Evolutionary conservation across 129 eudicot genomes (phyloP), one percentile per base, ranked within the genome.

Genomic region (Solidago caesia): DNA sequence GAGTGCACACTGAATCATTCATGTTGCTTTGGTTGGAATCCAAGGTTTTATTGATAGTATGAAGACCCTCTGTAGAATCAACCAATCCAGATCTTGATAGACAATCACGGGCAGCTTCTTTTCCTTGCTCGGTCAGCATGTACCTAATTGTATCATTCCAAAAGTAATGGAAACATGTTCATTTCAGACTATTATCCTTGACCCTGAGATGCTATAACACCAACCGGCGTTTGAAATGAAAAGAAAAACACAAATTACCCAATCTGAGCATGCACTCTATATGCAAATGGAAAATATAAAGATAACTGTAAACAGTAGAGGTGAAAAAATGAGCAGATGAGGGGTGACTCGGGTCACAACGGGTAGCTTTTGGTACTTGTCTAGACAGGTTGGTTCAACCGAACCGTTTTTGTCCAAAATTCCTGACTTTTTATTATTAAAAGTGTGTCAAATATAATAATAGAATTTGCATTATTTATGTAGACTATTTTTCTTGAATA

Each of bases 51-150:
- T 75, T 71, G 44, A 41, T 44, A 41, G 62, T 42, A 14, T 11
- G 79, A 63, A 76, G 77, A 68, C 39, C 74, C 21, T 79, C 85
- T 53, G 57, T 56, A 51, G 80, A 53, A 75, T 80, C 88, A 75
- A 56, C 46, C 77, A 91, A 67, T 52, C 92, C 90, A 77, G 99
- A 94, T 84, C 99, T 87, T 70, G 60, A 80, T n/a, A 94, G 80
- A 85, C 97, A 94, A 27, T 91, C 99, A 25, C 80, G 86, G 33
- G 97, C 97, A 73, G 84, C 84, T 82, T 80, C 88, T 72, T 88
- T 89, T 68, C 99, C 99, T 88, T 84, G 85, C 57, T 85, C 87
- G 4, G 97, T 85, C 63, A 94, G 80, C 96, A 88, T 94, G 85
- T 94, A 94, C 84, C 96, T 94, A 55, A 39, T 64, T 64, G 7